Base-by-base conservation (phyloP, 495 filamentous ascomycete species). In the Tuber magnatum region DNA sequence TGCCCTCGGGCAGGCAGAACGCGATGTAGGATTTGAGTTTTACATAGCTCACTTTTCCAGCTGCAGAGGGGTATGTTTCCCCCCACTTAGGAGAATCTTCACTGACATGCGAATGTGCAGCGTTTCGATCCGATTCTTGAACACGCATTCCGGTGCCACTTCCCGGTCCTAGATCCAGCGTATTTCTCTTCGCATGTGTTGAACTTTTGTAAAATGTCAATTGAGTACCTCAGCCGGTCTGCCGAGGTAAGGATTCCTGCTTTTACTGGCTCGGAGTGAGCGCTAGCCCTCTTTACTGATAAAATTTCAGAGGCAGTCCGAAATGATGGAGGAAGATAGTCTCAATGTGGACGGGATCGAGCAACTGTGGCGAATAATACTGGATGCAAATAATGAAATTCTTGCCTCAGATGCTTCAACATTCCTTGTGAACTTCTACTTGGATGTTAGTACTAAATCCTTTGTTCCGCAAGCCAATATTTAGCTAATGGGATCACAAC, bases 281-380 rank as follows among this genome's bases (percentile, higher is more conserved):
- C 28, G 41, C 35, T 69, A 44, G 40, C 61, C 6, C 69, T 61
- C 41, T 43, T 56, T 39, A 48, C 43, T 32, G 43, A 75, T 12
- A 7, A 3, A 40, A 35, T 35, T 51, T 51, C 51, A 69, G 35
- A 22, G n/a, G 69, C 73, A 80, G 77, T 65, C 74, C 35, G 76
- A 78, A 71, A 70, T 68, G 44, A 75, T 79, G 18, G 75, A 83
- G 6, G 81, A 78, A 18, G 87, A 86, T 46, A 82, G 87, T 75
- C 84, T 90, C 35, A 80, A 85, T 22, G 86, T 91, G 71, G 85
- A 87, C 28, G 91, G 90, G 14, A 86, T 92, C 71, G 92, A 95
- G 72, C 87, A 92, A 65, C 85, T 97, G 70, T 98, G 94, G 94
- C 89, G 88, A 24, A 89, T 97, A 80, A 90, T 94, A 28, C 81